Percentiles rank a stretch among this genome's conserved stretches.
Conservation (phyloP, 106 monocot genomes). For the Dioscorea dumetorum region DNA sequence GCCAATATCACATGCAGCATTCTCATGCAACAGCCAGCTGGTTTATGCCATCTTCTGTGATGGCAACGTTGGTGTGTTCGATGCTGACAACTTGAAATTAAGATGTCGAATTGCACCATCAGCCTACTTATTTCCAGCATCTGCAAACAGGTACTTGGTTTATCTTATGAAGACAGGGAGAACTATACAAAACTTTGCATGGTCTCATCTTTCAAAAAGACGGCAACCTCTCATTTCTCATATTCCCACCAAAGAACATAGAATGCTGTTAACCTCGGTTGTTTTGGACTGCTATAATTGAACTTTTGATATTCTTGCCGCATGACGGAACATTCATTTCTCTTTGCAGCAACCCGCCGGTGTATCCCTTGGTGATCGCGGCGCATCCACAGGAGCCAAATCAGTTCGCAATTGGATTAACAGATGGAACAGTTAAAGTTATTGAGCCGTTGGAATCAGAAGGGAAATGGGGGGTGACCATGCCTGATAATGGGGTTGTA, state of each 20-base stretch:
- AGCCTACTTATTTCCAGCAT: slow-evolving; percentile 23
- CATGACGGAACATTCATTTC: not conserved
- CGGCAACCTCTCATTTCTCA: no score
- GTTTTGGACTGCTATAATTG: not conserved
- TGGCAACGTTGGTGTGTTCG: slow-evolving; percentile 51
- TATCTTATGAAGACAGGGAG: not conserved
- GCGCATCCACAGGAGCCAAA: slow-evolving; percentile 52
- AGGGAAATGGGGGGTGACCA: slow-evolving; percentile 33
- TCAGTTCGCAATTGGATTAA: slow-evolving; percentile 52
- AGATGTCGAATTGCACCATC: slow-evolving; percentile 47
- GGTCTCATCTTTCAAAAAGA: not conserved
- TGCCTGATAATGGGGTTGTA: slow-evolving; percentile 29
- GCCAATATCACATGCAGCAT: slow-evolving; percentile 41
- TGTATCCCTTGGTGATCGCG: slow-evolving; percentile 39
- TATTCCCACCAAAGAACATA: no score
- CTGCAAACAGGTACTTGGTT: slow-evolving; percentile 32
- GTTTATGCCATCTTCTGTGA: slow-evolving; percentile 44
- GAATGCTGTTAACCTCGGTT: not conserved
- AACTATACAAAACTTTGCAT: not conserved
- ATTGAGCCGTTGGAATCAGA: slow-evolving; percentile 43
- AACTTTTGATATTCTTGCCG: not conserved
- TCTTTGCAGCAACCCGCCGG: slow-evolving; percentile 29
- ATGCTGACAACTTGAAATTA: slow-evolving; percentile 43
- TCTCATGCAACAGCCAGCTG: slow-evolving; percentile 44
- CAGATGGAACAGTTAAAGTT: slow-evolving; percentile 47